Percentiles rank a stretch among this genome's conserved stretches.
Conservation (phyloP, 1,139 yeast species). For the Candida anutae region DNA sequence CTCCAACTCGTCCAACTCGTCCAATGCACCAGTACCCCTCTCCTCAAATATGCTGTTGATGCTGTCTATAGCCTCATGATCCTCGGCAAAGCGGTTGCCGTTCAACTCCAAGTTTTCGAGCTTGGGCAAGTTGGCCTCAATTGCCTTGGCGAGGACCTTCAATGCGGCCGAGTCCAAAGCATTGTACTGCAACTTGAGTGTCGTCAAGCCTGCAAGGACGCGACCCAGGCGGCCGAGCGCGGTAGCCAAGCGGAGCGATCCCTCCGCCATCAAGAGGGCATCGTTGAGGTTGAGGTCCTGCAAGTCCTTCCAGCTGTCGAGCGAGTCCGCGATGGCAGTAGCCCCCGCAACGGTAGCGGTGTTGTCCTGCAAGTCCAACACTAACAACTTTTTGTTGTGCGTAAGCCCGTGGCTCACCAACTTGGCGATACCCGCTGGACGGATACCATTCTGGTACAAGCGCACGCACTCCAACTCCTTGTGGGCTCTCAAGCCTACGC, state of each 20-base stretch:
- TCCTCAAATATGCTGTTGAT: slow-evolving; percentile 52
- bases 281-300: slow-evolving; percentile 82
- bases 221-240: slow-evolving; percentile 36
- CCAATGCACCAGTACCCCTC: slow-evolving; percentile 75
- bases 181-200: slow-evolving; percentile 77
- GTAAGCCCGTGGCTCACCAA: slow-evolving; percentile 68
- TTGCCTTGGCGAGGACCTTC: slow-evolving; percentile 44
- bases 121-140: slow-evolving; percentile 45
- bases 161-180: slow-evolving; percentile 71
- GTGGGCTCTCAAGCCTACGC: slow-evolving; percentile 73
- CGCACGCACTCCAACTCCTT: slow-evolving; percentile 63
- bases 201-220: slow-evolving; percentile 34
- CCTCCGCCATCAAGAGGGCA: slow-evolving; percentile 74
- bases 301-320: slow-evolving; percentile 43
- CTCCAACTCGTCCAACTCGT: slow-evolving; percentile 90
- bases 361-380: slow-evolving; percentile 88
- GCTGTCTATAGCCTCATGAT: slow-evolving; percentile 26
- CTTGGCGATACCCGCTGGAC: slow-evolving; percentile 83
- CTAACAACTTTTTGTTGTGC: slow-evolving; percentile 50
- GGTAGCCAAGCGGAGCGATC: slow-evolving; percentile 50
- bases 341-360: slow-evolving; percentile 84
- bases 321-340: slow-evolving; percentile 42
- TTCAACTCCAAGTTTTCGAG: slow-evolving; percentile 70
- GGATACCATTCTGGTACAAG: slow-evolving; percentile 91
- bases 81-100: slow-evolving; percentile 73